Evolutionary conservation across 352 stramenopile species (phyloP), one percentile per base, ranked within the genome.

Genomic region (Phytophthora melonis): DNA sequence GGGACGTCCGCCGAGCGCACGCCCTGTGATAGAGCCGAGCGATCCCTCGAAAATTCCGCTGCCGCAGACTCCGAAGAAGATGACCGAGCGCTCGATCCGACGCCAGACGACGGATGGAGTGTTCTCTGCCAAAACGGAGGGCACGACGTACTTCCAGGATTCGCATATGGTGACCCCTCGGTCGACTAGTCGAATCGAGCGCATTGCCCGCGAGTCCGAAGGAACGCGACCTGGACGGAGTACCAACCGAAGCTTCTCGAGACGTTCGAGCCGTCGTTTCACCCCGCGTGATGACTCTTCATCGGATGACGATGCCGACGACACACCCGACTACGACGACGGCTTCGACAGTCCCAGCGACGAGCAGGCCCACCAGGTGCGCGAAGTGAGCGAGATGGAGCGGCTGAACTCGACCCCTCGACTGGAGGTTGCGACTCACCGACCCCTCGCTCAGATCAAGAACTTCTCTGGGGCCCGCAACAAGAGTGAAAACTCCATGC

Each of bases 341-440:
- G 41, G 41, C 0, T n/a, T n/a, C 18, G 41, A 49, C 41, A n/a
- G 5, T 1, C 5, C 30, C 5, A 34, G 30, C 5, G 30, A 49
- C 11, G 13, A 49, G 19, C 39, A 16, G 8, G 21, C n/a, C 0
- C 45, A 47, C 4, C 59, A 66, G 19, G 45, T 66, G 10, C 32
- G n/a, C 0, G 9, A 52, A 10, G 14, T 66, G 5, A 55, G 6
- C 41, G 55, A 21, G 16, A 9, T 50, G n/a, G 18, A 18, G 14
- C 16, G 9, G 0, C 7, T 10, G 9, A 16, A 50, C 1, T 8
- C 8, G 16, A 49, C 55, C 10, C 34, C 55, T 9, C 10, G 13
- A 18, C 3, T 61, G 7, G 49, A 69, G 30, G n/a, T 69, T 1
- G 53, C 53, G 2, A 58, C 39, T 1, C 63, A 69, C n/a, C 63